phyloP scores from a whole-genome alignment of 805 yeast genomes.

The Pichia cephalocereana region DNA sequence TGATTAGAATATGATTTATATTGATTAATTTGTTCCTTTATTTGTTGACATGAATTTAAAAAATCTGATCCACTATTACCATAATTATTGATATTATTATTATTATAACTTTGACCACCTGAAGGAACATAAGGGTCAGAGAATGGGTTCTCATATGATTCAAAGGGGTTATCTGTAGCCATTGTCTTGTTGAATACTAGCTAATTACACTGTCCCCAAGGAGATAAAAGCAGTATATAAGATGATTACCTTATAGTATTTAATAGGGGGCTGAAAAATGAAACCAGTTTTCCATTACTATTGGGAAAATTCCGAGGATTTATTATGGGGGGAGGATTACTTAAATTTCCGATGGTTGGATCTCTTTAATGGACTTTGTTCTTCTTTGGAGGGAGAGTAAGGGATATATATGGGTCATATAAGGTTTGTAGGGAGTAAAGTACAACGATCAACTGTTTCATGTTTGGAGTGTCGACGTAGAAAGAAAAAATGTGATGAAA shows the following conservation, averaged over 20 bases:
- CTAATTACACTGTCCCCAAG: neutral
- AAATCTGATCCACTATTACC: neutral
- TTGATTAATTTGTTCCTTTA: constrained; percentile 5
- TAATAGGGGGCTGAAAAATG: neutral
- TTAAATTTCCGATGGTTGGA: neutral
- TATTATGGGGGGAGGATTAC: too few relatives aligned
- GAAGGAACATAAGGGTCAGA: constrained; percentile 7
- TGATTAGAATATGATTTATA: constrained; percentile 5
- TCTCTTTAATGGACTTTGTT: too few relatives aligned
- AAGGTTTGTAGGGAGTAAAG: constrained; percentile 4
- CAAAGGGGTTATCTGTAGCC: constrained; percentile 7
- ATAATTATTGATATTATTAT: neutral
- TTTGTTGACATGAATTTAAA: neutral
- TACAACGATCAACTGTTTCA: neutral
- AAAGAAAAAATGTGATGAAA: constrained; percentile 37
- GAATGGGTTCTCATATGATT: constrained; percentile 7
- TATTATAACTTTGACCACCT: neutral
- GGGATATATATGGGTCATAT: neutral
- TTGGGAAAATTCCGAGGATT: neutral
- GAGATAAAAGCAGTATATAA: neutral
- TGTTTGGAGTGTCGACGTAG: constrained; percentile 32
- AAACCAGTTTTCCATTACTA: neutral
- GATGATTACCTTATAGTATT: too few relatives aligned
- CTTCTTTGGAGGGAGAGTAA: too few relatives aligned
- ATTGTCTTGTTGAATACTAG: neutral